Conservation (phyloP, 202 grass and related monocot species). For the Zizania palustris region DNA sequence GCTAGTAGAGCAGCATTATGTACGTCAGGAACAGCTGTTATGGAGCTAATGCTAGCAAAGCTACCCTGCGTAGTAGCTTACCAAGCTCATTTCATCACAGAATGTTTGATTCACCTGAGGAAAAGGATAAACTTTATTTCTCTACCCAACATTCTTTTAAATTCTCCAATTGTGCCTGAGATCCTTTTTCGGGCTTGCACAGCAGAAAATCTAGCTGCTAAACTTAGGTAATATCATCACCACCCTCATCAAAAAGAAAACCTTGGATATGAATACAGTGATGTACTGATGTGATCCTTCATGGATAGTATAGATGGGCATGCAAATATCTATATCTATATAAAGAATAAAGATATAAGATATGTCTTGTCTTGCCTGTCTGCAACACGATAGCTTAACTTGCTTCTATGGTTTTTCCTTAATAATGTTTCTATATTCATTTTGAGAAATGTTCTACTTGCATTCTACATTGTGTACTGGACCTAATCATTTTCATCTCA, state of each 20-base stretch:
- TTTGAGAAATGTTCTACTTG: slow-evolving; percentile 15
- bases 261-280: slow-evolving; percentile 6
- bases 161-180: slow-evolving; percentile 76
- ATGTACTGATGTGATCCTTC: background rate
- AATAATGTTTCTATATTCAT: slow-evolving; percentile 11
- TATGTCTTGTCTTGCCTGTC: background rate
- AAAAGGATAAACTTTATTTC: slow-evolving; percentile 87
- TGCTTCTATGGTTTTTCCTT: slow-evolving; percentile 16
- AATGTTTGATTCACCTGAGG: slow-evolving; percentile 76
- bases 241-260: background rate
- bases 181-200: slow-evolving; percentile 79
- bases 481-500: slow-evolving; percentile 36
- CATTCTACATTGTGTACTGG: slow-evolving; percentile 18
- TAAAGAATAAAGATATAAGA: background rate
- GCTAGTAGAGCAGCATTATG: slow-evolving; percentile 91
- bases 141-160: slow-evolving; percentile 91
- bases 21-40: slow-evolving; percentile 90
- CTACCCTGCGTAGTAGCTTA: slow-evolving; percentile 89
- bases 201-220: slow-evolving; percentile 56
- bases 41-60: slow-evolving; percentile 81
- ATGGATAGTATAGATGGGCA: background rate
- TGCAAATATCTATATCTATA: background rate
- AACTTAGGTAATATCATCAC: slow-evolving; percentile 57
- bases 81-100: slow-evolving; percentile 83
- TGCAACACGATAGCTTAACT: slow-evolving; percentile 4